phyloP scores from a whole-genome alignment of 371 early-diverging fungal species.

The Lichtheimia hyalospora region DNA sequence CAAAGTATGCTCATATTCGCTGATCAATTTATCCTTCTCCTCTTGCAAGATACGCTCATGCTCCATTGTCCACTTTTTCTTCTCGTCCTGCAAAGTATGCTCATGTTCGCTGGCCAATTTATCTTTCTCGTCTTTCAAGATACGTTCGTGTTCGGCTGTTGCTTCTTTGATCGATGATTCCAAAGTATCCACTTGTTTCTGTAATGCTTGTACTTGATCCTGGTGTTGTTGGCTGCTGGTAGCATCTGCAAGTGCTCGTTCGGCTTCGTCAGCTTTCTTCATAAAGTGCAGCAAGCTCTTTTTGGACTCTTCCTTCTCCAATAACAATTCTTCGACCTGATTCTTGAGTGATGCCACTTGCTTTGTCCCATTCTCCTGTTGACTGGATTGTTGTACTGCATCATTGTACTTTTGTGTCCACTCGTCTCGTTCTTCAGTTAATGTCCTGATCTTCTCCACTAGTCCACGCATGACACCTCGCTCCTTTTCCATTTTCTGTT shows the following conservation, averaged over 20 bases:
- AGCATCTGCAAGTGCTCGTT: conserved; percentile 6
- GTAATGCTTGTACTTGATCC: conserved; percentile 7
- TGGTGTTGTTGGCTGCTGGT: conserved; percentile 9
- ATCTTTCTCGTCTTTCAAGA: neutral
- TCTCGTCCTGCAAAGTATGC: neutral
- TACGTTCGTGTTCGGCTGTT: too few relatives aligned
- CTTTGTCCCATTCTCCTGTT: conserved; percentile 9
- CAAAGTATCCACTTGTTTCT: conserved; percentile 17
- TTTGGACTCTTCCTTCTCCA: conserved; percentile 49
- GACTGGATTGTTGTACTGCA: neutral
- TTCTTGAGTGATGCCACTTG: conserved; percentile 30
- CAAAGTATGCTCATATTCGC: neutral
- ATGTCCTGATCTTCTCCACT: conserved; percentile 34
- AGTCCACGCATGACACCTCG: conserved; percentile 41
- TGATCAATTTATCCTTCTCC: neutral
- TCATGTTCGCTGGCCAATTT: neutral
- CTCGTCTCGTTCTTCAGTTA: conserved; percentile 30
- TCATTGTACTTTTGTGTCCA: conserved; percentile 11
- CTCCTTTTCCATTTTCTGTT: conserved; percentile 27
- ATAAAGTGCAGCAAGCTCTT: conserved; percentile 39
- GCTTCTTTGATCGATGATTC: conserved; percentile 21
- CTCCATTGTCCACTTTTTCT: neutral
- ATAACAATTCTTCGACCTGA: conserved; percentile 39
- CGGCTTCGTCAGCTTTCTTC: conserved; percentile 39
- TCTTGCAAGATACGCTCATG: conserved; percentile 3